Evolutionary conservation across 768 basidiomycete species (phyloP), one percentile per base, ranked within the genome.

Genomic region (Suillus subaureus): DNA sequence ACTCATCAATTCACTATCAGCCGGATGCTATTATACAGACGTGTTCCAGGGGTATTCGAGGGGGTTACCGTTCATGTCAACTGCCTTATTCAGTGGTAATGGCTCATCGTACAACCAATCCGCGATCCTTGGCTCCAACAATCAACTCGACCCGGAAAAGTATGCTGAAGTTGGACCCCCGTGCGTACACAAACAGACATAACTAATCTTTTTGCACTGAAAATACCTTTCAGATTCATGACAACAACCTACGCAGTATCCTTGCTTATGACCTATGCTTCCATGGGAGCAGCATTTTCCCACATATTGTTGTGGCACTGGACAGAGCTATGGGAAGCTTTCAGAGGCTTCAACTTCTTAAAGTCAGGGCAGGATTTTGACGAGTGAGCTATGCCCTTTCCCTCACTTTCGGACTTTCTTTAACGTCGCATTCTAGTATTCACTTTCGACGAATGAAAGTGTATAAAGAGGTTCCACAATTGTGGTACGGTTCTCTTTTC

Each of bases 381-480:
- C 45, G 57, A 43, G 64, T 57, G 52, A 2, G 55, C 33, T 33
- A 39, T 40, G 23, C 26, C 23, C 28, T 58, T 58, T 28, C 33
- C 23, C 15, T 4, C 13, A 11, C 26, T 61, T 54, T 39, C 23
- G 26, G 26, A 57, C 57, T 64, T 62, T 52, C 55, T n/a, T 37
- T 61, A 11, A 12, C 33, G 16, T 8, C 61, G 26, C 42, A 33
- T 42, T 18, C 33, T 7, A 57, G 56, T 62, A 56, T 68, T 39
- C 72, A 74, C 61, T 74, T 65, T 5, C 66, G 83, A 82, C 79
- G 69, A 63, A 86, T 86, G 83, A 76, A 79, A 66, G 82, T 82
- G 65, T 86, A 86, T 67, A 73, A 72, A 16, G 85, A 86, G 69
- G 85, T 85, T 1, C 85, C 85, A 12, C 82, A 83, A 67, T 86